Base-by-base conservation (phyloP, 1,284 basidiomycete species). In the Puccinia brachypodii region DNA sequence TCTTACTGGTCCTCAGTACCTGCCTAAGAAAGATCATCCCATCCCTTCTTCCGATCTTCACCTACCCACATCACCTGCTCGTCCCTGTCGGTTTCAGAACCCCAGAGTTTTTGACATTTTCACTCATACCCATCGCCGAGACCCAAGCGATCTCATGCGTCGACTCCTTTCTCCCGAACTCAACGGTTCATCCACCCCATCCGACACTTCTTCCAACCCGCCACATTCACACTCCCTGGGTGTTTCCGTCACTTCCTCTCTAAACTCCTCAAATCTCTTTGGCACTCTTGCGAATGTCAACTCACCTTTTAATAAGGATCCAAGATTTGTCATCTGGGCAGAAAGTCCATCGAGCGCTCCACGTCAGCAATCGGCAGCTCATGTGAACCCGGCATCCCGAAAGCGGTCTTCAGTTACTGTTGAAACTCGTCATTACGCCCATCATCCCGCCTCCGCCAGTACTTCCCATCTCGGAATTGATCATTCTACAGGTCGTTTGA, bases 241-340 rank as follows among this genome's bases (percentile, higher is more conserved):
- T 28, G 22, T 66, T 64, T 76, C 74, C 33, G 25, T 66, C 25
- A 42, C 33, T 25, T 76, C 74, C 47, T 64, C 74, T 66, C 42
- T 66, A 13, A 64, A 62, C 44, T 76, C 74, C 56, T 93, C 92
- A 1, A 89, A 91, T 64, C 60, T 53, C 28, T 42, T 64, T 28
- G 16, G 40, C 7, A 25, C n/a, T 22, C 47, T 47, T 36, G 36
- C 60, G 14, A 28, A 64, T 47, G 1, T 28, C 58, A 47, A 44
- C 28, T 66, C 42, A 66, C 16, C 74, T 38, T 66, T 36, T 9
- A 28, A 44, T 25, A 91, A 94, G 83, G 94, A 95, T 84, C 93
- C 94, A 28, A 90, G 93, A 0, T 95, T 94, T 85, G 92, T 94
- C 38, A 91, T 95, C 22, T 95, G 93, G 93, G 93, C 92, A 1